phyloP scores from a whole-genome alignment of 805 yeast genomes.

The Candida suzukii region DNA sequence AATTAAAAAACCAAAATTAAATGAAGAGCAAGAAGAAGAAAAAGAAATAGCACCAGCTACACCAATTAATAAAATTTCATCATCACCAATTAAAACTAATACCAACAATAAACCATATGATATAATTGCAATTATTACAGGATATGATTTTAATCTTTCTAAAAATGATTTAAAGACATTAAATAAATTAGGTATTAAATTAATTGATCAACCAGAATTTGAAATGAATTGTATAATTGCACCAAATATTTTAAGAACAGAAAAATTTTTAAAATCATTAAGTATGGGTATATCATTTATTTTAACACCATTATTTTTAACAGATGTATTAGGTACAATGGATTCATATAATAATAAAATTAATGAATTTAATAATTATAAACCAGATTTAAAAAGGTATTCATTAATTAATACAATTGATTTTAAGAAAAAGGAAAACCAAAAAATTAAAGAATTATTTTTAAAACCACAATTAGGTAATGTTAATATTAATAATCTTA shows the following conservation, averaged over 20 bases:
- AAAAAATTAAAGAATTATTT: conserved; percentile 26
- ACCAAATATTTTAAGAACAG: conserved; percentile 79
- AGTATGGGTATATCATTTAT: conserved; percentile 47
- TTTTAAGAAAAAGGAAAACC: conserved; percentile 24
- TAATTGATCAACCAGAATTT: conserved; percentile 34
- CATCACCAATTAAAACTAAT: not conserved
- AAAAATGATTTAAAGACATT: conserved; percentile 37
- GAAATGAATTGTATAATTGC: conserved; percentile 54
- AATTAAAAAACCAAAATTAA: no score
- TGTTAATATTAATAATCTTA: conserved; percentile 9
- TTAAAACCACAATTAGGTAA: conserved; percentile 14
- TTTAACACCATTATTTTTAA: conserved; percentile 48
- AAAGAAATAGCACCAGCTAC: not conserved
- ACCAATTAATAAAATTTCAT: not conserved
- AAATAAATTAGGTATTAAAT: conserved; percentile 48
- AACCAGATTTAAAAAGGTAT: conserved; percentile 20
- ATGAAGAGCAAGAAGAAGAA: conserved; percentile 1
- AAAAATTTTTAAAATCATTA: conserved; percentile 71
- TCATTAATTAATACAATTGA: conserved; percentile 21
- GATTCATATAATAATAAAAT: conserved; percentile 16
- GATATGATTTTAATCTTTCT: conserved; percentile 46
- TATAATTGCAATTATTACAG: conserved; percentile 52
- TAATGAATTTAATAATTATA: conserved; percentile 16
- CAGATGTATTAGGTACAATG: conserved; percentile 35
- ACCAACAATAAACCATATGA: conserved; percentile 24